Conservation (phyloP, 306 rosid species). For the Quercus parvula region DNA sequence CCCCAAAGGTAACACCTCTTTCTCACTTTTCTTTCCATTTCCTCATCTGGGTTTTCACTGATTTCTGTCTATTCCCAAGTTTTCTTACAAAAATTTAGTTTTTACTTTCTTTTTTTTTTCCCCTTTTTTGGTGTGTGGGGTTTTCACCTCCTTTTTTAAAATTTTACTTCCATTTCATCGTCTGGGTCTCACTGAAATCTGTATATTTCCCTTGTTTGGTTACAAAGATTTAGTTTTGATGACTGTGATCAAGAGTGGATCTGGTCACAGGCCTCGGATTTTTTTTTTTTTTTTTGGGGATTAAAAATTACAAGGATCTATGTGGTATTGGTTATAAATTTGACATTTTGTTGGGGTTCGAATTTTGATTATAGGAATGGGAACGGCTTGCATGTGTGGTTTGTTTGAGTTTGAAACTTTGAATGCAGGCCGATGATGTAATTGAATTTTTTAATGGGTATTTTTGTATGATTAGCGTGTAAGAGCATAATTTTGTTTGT, state of each 20-base stretch:
- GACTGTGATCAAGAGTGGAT: slow-evolving; percentile 15
- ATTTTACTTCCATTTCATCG: not conserved
- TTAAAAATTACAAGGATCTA: not conserved
- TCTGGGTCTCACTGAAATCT: not conserved
- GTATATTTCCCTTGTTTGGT: not conserved
- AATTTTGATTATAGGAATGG: not conserved
- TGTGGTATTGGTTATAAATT: not conserved
- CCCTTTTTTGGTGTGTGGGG: too few species aligned
- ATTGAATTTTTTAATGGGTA: not conserved
- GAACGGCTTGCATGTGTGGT: not conserved
- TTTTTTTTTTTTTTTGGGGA: not conserved
- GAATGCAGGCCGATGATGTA: not conserved
- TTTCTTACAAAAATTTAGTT: not conserved
- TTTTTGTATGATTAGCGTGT: not conserved
- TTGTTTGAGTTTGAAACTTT: not conserved
- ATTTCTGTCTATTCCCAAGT: not conserved
- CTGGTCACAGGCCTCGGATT: slow-evolving; percentile 2
- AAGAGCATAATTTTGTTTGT: not conserved
- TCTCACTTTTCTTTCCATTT: not conserved
- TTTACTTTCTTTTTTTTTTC: not conserved
- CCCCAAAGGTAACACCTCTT: slow-evolving; percentile 59
- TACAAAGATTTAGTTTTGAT: not conserved
- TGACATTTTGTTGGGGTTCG: not conserved
- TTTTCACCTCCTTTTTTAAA: too few species aligned
- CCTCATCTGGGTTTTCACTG: not conserved